Evolutionary conservation across 352 stramenopile species (phyloP).

Genomic region (Elongisporangium prolatum): DNA sequence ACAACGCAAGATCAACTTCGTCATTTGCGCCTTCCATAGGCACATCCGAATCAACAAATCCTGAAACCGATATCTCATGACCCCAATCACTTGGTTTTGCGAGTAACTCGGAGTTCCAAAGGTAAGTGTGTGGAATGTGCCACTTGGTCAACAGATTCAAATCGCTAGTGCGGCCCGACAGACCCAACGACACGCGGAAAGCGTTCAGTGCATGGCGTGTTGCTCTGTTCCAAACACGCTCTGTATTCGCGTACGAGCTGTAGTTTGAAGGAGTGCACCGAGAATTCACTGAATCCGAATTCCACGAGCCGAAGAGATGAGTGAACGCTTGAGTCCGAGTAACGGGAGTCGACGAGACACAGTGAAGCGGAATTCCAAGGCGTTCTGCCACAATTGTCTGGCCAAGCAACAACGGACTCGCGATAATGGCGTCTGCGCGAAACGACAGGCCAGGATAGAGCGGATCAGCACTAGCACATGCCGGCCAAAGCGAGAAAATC

Average conservation of each 20-base stretch:
- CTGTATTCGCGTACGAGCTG: neutral
- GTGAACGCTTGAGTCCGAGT: slow-evolving; percentile 57
- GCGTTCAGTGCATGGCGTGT: slow-evolving; percentile 43
- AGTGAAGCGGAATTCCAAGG: slow-evolving; percentile 70
- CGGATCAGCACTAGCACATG: slow-evolving; percentile 43
- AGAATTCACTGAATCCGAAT: no score
- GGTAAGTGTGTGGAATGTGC: slow-evolving; percentile 63
- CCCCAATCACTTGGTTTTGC: slow-evolving; percentile 61
- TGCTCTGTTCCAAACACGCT: neutral
- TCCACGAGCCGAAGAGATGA: slow-evolving; percentile 31
- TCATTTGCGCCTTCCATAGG: slow-evolving; percentile 15
- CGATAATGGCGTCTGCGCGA: slow-evolving; percentile 66
- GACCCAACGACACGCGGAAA: slow-evolving; percentile 49
- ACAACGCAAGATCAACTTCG: slow-evolving; percentile 9
- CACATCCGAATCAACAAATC: slow-evolving; percentile 47
- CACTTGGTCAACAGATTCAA: slow-evolving; percentile 40
- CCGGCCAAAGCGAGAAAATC: slow-evolving; percentile 56
- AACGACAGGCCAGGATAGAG: slow-evolving; percentile 35
- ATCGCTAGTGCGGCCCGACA: slow-evolving; percentile 31
- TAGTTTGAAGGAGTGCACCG: neutral
- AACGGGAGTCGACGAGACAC: slow-evolving; percentile 44
- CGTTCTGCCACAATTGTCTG: slow-evolving; percentile 60
- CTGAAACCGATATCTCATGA: slow-evolving; percentile 45
- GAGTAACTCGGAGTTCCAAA: slow-evolving; percentile 60
- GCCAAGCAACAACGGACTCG: slow-evolving; percentile 58